Base-by-base conservation (phyloP, 2,329 filamentous ascomycete genomes). In the Penicillium sp. region DNA sequence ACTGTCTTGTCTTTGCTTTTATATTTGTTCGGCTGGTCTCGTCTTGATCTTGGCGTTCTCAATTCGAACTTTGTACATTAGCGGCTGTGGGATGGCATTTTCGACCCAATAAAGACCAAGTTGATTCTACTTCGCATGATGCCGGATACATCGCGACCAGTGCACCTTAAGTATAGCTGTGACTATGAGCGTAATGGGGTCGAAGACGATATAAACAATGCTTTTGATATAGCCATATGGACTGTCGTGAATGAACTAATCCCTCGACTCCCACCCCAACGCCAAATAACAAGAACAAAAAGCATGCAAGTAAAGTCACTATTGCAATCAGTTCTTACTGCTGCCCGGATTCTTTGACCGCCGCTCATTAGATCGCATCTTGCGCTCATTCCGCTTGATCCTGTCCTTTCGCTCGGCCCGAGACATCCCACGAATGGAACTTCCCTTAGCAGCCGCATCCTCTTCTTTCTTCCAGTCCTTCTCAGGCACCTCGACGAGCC, bases 401-500 rank as follows among this genome's bases (percentile, higher is more conserved):
- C 80, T 72, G 64, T 78, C 80, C 54, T 85, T 76, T 50, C 73
- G 75, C 66, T 90, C 86, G 55, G 77, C 64, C 73, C 80, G 57
- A 68, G 75, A 62, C 79, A 75, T 51, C 70, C 81, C 62, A 76
- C 82, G 75, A 52, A 85, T 74, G 16, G 50, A 79, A 77, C 58
- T 81, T 74, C 65, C 83, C 77, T 46, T 66, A 68, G 67, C 58
- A 73, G 70, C 53, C 41, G 56, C 56, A n/a, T 62, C 69, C 26
- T 70, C 74, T 67, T 85, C 82, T 60, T 78, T 79, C 62, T 82
- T 78, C 63, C 84, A 81, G 56, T 77, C 76, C 60, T 83, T 78
- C 59, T 83, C 78, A 59, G 95, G 84, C 37, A 98, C 82, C 76
- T 96, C 92, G 42, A 95, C 86, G 52, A 95, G 71, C 85, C 89